Base-by-base conservation (phyloP, 2,329 filamentous ascomycete genomes). In the Sarocladium kiliense region DNA sequence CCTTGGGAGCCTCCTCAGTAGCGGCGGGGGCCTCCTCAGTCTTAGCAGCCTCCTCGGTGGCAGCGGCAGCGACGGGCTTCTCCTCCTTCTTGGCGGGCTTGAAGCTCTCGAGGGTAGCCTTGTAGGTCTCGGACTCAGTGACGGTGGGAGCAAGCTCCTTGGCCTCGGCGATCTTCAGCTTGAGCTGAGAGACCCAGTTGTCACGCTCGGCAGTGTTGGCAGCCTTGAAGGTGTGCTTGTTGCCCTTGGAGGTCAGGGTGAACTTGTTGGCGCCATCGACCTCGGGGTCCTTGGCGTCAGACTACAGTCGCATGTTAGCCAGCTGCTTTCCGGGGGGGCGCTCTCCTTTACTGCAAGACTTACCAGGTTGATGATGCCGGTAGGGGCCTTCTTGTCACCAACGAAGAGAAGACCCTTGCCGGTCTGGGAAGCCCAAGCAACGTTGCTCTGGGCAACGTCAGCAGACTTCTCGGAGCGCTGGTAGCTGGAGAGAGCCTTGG, bases 141-240 rank as follows among this genome's bases (percentile, higher is more conserved):
- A 97, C 82, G 55, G 80, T 80, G 61, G 88, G 79, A 66, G 86
- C 87, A 57, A 89, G 77, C 65, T 87, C 87, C 81, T 94, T 95
- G 66, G 91, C 92, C 77, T 96, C 91, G 53, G 85, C 81, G 54
- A 89, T 82, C 79, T 92, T 90, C 66, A 82, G 76, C 82, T 94
- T 91, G 64, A 96, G 72, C 67, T 92, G 88, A 59, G 85, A 76
- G 65, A 96, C 84, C 94, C 94, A 97, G 81, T 88, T 90, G 73
- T 96, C 91, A 69, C 93, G 91, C 77, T 97, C 91, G 57, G 84
- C 77, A 50, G 82, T 65, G 65, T 68, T 86, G 65, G 77, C 67
- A 56, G 93, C 90, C 83, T 97, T 93, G 81, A 99, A 96, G 58
- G 82, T 82, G 82, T 97, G 91, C 85, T 96, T 96, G 76, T 95